A percentile compares a stretch with the other conserved stretches of the same genome.
phyloP scores from a whole-genome alignment of 78 protist genomes.

The Speleostelium caveatum region DNA sequence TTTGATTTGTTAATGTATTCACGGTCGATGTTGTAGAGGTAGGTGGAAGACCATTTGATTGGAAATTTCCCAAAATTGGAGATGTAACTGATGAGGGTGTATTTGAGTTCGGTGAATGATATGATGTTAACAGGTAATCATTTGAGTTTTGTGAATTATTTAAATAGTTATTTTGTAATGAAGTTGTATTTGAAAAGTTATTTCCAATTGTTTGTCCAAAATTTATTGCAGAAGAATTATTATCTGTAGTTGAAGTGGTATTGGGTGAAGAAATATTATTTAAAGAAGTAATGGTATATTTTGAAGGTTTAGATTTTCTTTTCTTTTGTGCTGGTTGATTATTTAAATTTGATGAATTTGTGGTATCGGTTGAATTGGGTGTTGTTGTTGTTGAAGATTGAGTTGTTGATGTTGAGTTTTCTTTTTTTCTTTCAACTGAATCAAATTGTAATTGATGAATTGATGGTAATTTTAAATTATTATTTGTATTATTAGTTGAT shows the following conservation, averaged over 20 bases:
- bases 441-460: conserved; percentile 70
- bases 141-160: neutral
- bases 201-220: neutral
- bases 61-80: conserved; percentile 5
- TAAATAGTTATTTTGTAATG: neutral
- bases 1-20: neutral
- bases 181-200: neutral
- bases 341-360: neutral
- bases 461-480: conserved; percentile 46
- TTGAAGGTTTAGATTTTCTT: conserved; percentile 64
- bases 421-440: neutral
- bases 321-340: conserved; percentile 17
- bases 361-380: neutral
- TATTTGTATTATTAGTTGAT: conserved; percentile 1
- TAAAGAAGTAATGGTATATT: conserved; percentile 23
- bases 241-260: neutral
- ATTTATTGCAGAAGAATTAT: neutral
- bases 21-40: neutral
- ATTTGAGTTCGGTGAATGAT: conserved; percentile 8
- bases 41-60: neutral
- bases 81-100: conserved; percentile 25
- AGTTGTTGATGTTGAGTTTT: neutral
- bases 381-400: neutral
- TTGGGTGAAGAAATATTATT: neutral
- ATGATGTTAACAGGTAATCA: neutral